Base-by-base conservation (phyloP, 2,329 filamentous ascomycete species). In the Hypoxylon sp. region DNA sequence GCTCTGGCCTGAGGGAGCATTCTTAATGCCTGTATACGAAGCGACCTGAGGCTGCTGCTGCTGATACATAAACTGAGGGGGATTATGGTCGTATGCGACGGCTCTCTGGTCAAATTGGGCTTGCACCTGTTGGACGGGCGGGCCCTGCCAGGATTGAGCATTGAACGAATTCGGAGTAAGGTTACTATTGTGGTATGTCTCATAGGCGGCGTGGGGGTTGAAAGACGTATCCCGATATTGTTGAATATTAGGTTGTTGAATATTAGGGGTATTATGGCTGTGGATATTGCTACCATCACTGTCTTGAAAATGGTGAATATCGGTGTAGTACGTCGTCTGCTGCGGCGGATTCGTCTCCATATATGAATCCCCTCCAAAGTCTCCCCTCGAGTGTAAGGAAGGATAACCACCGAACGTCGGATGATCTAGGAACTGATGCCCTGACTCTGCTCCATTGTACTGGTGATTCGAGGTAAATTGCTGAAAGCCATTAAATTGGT, bases 401-500 rank as follows among this genome's bases (percentile, higher is more conserved):
- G 53, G 52, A 38, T 63, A 63, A 6, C 11, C 30, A 14, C 36
- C 6, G 13, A 38, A 61, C 5, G 25, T n/a, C 11, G 17, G 1
- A 3, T 30, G 17, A 3, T 21, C 21, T 7, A 34, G 56, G 46
- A 43, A 61, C n/a, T 57, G 58, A 14, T 52, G 43, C 7, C n/a
- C 6, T 2, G 52, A 43, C n/a, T 52, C 28, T 25, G 57, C 36
- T 23, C 45, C 28, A n/a, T 51, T 17, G 23, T 51, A 61, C 14
- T 23, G 32, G 14, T 57, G 57, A 21, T 38, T 45, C 34, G 32
- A 10, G 38, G 38, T 13, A 30, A 48, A 56, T 9, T 43, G 21
- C n/a, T 65, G 63, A 21, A 30, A 64, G 14, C 19, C n/a, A 21
- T 58, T 46, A 38, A 66, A 61, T 11, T 48, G 23, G 45, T 49